Conservation (phyloP, 306 rosid genomes). For the Lathyrus tuberosus region DNA sequence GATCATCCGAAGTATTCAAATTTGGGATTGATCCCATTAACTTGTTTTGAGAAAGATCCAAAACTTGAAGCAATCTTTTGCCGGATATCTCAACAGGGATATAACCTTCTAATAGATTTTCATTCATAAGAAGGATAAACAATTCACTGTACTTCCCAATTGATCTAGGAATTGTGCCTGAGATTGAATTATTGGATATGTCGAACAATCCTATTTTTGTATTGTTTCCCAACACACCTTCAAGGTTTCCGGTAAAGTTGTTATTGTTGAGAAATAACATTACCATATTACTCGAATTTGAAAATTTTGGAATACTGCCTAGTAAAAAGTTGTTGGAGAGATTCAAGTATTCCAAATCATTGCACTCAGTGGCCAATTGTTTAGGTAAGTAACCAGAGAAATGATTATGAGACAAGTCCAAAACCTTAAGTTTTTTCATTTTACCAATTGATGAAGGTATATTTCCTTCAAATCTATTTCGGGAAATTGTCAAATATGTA, state of each 20-base stretch:
- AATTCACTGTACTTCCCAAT: background rate
- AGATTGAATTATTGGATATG: slow-evolving; percentile 26
- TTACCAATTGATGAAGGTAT: slow-evolving; percentile 36
- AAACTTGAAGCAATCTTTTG: background rate
- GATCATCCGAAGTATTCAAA: background rate
- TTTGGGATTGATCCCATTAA: background rate
- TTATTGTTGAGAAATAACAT: background rate
- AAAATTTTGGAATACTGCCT: background rate
- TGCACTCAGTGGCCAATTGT: background rate
- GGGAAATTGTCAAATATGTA: background rate
- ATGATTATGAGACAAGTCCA: slow-evolving; percentile 38
- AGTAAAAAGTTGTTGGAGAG: slow-evolving; percentile 36
- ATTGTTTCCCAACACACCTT: background rate
- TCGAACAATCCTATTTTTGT: accelerated
- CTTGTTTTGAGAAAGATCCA: slow-evolving; percentile 37
- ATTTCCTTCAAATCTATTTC: slow-evolving; percentile 33
- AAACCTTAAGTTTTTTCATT: accelerated
- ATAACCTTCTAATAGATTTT: slow-evolving; percentile 31
- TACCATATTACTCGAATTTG: accelerated
- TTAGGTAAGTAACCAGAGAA: slow-evolving; percentile 28
- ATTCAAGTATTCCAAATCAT: accelerated
- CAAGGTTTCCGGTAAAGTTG: slow-evolving; percentile 9
- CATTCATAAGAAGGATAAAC: background rate
- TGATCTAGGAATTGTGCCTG: slow-evolving; percentile 33
- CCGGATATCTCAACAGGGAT: slow-evolving; percentile 17